Evolutionary conservation across 2,329 filamentous ascomycete species (phyloP).

Genomic region (Ophiocordyceps polyrhachis-furcata): DNA sequence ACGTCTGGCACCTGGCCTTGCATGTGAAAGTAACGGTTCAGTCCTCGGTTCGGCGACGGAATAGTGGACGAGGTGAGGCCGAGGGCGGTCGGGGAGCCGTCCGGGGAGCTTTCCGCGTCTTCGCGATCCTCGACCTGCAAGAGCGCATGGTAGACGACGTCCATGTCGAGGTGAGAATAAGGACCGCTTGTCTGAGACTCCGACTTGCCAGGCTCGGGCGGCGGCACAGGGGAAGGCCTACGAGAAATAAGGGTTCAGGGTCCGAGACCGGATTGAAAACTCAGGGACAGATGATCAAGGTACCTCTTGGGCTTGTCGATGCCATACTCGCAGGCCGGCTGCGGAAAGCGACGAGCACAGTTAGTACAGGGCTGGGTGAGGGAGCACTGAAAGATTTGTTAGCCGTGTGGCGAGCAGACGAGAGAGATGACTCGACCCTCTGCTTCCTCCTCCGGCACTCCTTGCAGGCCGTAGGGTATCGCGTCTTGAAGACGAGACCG

Average conservation of each 20-base stretch:
- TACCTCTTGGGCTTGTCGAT: slow-evolving; percentile 9
- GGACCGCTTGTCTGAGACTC: slow-evolving; percentile 8
- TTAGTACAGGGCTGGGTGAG: slow-evolving; percentile 35
- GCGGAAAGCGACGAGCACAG: slow-evolving; percentile 31
- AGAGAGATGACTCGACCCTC: slow-evolving; percentile 17
- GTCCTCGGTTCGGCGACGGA: not conserved
- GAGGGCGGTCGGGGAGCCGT: not conserved
- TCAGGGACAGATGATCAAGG: not conserved
- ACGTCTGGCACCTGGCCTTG: slow-evolving; percentile 2
- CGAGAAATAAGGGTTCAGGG: not conserved
- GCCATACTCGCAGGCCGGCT: slow-evolving; percentile 29
- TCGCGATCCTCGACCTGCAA: slow-evolving; percentile 11
- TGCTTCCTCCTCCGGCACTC: slow-evolving; percentile 33
- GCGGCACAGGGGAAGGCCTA: not conserved
- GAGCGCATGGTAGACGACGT: slow-evolving; percentile 15
- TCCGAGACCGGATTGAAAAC: not conserved
- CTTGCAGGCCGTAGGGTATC: slow-evolving; percentile 23
- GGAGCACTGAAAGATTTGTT: slow-evolving; percentile 23
- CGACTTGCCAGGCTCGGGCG: not conserved
- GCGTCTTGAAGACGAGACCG: slow-evolving; percentile 5
- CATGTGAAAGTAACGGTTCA: slow-evolving; percentile 2
- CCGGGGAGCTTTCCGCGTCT: not conserved
- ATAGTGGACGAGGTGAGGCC: not conserved
- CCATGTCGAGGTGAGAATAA: slow-evolving; percentile 19
- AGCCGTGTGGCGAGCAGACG: not conserved